Evolutionary conservation across 73 alveolate species (phyloP).

Genomic region (Diophrys sp.): DNA sequence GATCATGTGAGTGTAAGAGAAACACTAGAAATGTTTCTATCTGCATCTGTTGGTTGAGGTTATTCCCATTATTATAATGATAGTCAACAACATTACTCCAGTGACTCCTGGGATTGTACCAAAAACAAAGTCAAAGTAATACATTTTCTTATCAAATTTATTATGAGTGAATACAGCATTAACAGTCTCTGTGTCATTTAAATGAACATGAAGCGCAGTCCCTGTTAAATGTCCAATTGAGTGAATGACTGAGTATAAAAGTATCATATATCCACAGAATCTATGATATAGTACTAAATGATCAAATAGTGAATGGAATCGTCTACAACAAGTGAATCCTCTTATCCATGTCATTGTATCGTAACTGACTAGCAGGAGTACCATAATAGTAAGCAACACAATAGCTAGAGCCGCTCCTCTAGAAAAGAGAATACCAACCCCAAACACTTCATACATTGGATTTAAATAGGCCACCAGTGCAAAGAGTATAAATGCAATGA

Average conservation of each 20-base stretch:
- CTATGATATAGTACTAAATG: background rate
- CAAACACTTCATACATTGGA: conserved; percentile 17
- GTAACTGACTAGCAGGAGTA: conserved; percentile 14
- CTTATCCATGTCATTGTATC: conserved; percentile 13
- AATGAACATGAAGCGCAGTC: no score
- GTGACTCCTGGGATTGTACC: conserved; percentile 19
- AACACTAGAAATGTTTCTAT: conserved; percentile 5
- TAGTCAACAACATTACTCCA: conserved; percentile 4
- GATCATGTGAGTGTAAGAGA: conserved; percentile 18
- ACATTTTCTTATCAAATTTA: background rate
- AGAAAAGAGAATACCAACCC: conserved; percentile 16
- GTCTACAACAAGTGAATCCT: background rate
- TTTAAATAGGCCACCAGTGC: conserved; percentile 7
- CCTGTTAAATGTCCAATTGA: conserved; percentile 15
- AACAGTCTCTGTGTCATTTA: background rate
- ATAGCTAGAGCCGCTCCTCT: conserved; percentile 29
- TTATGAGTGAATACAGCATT: background rate
- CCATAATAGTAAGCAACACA: background rate
- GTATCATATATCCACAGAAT: conserved; percentile 15
- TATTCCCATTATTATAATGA: conserved; percentile 6
- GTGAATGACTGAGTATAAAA: conserved; percentile 8
- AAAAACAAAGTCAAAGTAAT: conserved; percentile 1
- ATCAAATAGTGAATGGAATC: background rate
- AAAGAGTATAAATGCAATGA: conserved; percentile 7
- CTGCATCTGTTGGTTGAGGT: conserved; percentile 13